Evolutionary conservation across 805 yeast species (phyloP), one percentile per base, ranked within the genome.

Genomic region (Cyberlindnera subsufficiens): DNA sequence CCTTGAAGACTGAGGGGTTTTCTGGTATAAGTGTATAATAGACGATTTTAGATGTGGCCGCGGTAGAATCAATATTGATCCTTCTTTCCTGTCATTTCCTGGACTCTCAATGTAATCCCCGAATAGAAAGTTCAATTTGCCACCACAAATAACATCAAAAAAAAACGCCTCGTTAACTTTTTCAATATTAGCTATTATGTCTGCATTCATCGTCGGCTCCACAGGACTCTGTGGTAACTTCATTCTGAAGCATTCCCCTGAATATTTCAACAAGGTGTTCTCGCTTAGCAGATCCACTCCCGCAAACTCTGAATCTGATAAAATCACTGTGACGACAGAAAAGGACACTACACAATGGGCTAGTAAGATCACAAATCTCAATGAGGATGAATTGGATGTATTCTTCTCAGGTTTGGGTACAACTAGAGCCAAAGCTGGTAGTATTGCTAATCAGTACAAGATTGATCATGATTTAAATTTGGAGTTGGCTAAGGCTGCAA

Each of bases 391-490:
- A 3, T 38, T 69, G 10, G 69, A 73, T 25, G 65, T 67, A 4
- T 67, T 82, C 42, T 75, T 84, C 50, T 76, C 86, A 2, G 79
- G 81, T 0, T 73, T 89, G 50, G 96, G 90, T 6, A 84, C 96
- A 6, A 86, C 95, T 1, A 72, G 75, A 40, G 81, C 74, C 3
- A 71, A 64, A 27, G 96, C 88, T 5, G 95, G 96, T 15, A 71
- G 84, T 1, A 65, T 78, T n/a, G 86, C 75, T 19, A 74, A 77
- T 20, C 93, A 86, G 63, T 70, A 73, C 51, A 69, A 72, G 52
- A 79, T 89, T 51, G 96, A 89, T 56, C 76, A 80, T 51, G 95
- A 85, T 43, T 67, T 82, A 53, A 87, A 86, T 56, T 59, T 75
- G 33, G 77, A 71, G 32, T 65, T 82, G 31, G 95, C 95, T 5